phyloP scores from a whole-genome alignment of 106 monocot species.

The Iris macrosiphon region DNA sequence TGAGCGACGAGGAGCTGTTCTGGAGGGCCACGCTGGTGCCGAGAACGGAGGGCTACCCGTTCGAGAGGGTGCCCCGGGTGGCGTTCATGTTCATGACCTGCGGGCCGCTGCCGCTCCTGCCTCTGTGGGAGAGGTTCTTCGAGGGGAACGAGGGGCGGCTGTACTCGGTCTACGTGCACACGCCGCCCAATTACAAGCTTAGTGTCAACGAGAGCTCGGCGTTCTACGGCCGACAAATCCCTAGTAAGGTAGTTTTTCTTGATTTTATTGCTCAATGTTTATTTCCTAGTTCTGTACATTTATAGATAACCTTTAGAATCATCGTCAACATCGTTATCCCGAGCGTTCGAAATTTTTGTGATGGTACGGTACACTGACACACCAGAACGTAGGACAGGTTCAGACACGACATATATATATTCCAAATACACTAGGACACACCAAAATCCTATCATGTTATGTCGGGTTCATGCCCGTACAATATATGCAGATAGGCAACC shows the following conservation, averaged over 20 bases:
- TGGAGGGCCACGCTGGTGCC: conserved; percentile 30
- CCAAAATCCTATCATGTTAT: no score
- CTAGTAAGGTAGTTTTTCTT: conserved; percentile 31
- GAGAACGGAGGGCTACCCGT: conserved; percentile 11
- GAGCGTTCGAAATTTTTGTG: no score
- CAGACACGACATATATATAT: no score
- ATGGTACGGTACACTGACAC: no score
- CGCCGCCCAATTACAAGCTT: conserved; percentile 16
- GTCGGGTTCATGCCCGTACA: no score
- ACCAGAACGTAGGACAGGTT: no score
- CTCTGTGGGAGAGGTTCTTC: conserved; percentile 34
- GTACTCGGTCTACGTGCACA: conserved; percentile 28
- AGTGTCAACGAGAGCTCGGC: conserved; percentile 8
- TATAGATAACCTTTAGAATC: no score
- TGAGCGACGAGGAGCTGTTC: conserved; percentile 18
- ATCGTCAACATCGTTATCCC: no score
- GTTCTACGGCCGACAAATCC: conserved; percentile 33
- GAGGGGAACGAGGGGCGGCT: conserved; percentile 12
- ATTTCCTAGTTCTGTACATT: background rate
- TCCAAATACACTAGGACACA: no score
- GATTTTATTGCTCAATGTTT: no score
- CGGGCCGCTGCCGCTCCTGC: conserved; percentile 15
- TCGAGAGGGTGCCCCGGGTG: conserved; percentile 19
- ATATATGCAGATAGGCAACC: no score
- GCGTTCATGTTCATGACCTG: conserved; percentile 29